Evolutionary conservation across 2,329 filamentous ascomycete genomes (phyloP).

Genomic region (Penicillium italicum): DNA sequence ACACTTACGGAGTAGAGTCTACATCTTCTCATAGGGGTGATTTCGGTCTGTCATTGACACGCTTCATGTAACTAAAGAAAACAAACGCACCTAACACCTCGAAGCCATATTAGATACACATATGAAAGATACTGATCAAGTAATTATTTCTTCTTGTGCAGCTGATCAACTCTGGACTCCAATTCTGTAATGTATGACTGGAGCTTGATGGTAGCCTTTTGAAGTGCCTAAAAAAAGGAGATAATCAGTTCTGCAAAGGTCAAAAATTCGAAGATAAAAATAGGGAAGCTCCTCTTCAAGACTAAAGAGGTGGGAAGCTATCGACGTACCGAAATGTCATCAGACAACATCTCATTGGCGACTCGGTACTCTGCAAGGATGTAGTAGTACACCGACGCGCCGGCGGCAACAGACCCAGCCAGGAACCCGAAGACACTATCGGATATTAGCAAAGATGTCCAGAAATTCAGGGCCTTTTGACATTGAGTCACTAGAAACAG

Average conservation of each 20-base stretch:
- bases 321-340: conserved; percentile 87
- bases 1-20: too few species aligned
- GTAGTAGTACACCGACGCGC: conserved; percentile 84
- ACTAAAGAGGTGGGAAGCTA: not conserved
- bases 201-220: conserved; percentile 80
- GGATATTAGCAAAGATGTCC: conserved; percentile 5
- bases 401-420: conserved; percentile 74
- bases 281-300: not conserved
- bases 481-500: not conserved
- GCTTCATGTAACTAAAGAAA: conserved; percentile 6
- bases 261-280: not conserved
- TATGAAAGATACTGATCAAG: not conserved
- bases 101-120: conserved; percentile 11
- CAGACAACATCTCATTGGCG: conserved; percentile 86
- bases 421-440: conserved; percentile 86
- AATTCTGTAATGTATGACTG: conserved; percentile 77
- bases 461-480: not conserved
- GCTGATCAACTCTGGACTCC: conserved; percentile 71
- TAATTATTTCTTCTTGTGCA: conserved; percentile 63
- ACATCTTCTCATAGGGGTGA: too few species aligned
- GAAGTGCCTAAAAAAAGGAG: conserved; percentile 62
- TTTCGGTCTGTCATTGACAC: too few species aligned
- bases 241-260: not conserved
- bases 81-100: conserved; percentile 4
- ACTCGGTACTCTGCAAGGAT: conserved; percentile 89